A percentile compares a stretch with the other conserved stretches of the same genome.
phyloP scores from a whole-genome alignment of 139 green algal species.

The Prasinococcaceae sp. region DNA sequence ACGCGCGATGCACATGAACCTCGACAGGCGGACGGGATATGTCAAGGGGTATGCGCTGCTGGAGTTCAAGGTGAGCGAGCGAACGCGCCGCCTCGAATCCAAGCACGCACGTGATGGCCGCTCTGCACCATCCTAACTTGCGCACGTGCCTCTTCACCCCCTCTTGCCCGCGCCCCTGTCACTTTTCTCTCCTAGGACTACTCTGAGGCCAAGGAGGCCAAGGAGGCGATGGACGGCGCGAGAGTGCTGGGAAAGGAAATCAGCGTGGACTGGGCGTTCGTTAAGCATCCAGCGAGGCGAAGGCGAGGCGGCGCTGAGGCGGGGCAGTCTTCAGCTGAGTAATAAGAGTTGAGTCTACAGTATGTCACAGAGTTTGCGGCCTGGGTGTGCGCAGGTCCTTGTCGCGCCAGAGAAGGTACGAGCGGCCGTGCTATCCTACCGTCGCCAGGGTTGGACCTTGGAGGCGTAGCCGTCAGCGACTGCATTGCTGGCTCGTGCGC shows the following conservation, averaged over 20 bases:
- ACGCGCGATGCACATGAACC: slow-evolving; percentile 91
- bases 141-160: neutral
- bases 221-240: slow-evolving; percentile 64
- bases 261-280: slow-evolving; percentile 54
- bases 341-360: no score
- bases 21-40: slow-evolving; percentile 86
- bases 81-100: neutral
- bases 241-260: slow-evolving; percentile 63
- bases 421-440: no score
- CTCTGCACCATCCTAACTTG: neutral
- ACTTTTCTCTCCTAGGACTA: slow-evolving; percentile 48
- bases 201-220: slow-evolving; percentile 74
- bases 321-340: no score
- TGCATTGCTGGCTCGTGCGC: no score
- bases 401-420: no score
- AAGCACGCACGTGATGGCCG: neutral
- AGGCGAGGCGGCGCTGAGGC: no score
- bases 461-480: no score
- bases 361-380: no score
- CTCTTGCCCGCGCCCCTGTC: neutral
- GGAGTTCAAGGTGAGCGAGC: neutral
- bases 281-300: slow-evolving; percentile 16
- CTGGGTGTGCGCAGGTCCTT: no score
- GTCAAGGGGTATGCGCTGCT: slow-evolving; percentile 35
- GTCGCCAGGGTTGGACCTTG: no score